Conservation (phyloP, 768 basidiomycete genomes). For the Amanita pallidorosea region DNA sequence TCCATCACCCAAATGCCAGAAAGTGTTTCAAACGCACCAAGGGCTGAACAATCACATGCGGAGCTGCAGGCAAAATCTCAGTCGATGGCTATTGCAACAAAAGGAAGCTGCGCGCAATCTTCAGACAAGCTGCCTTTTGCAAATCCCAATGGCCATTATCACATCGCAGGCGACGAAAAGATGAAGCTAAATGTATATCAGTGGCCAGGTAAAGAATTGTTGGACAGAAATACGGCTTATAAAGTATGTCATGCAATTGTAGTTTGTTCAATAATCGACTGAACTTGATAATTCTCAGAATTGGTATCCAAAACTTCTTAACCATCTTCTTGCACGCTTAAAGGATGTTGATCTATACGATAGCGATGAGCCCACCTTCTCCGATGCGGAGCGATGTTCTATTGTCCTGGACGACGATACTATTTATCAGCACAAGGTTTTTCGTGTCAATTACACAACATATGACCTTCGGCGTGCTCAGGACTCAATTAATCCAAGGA, state of each 20-base stretch:
- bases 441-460: conserved; percentile 14
- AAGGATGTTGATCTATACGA: conserved; percentile 8
- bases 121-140: no score
- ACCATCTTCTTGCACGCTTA: conserved; percentile 20
- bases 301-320: conserved; percentile 13
- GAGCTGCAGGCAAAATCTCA: no score
- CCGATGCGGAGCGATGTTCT: conserved; percentile 11
- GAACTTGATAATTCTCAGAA: neutral
- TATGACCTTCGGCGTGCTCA: conserved; percentile 8
- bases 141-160: conserved; percentile 7
- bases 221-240: conserved; percentile 10
- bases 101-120: no score
- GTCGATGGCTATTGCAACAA: no score
- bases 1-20: no score
- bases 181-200: conserved; percentile 7
- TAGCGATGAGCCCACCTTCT: conserved; percentile 13
- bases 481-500: conserved; percentile 9
- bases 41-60: no score
- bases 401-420: conserved; percentile 11
- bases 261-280: neutral
- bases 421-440: conserved; percentile 18
- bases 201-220: conserved; percentile 5
- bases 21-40: no score
- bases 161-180: conserved; percentile 9
- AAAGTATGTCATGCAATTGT: conserved; percentile 7